Evolutionary conservation across 2,329 filamentous ascomycete species (phyloP).

Genomic region (Magnaporthiopsis incrustans): DNA sequence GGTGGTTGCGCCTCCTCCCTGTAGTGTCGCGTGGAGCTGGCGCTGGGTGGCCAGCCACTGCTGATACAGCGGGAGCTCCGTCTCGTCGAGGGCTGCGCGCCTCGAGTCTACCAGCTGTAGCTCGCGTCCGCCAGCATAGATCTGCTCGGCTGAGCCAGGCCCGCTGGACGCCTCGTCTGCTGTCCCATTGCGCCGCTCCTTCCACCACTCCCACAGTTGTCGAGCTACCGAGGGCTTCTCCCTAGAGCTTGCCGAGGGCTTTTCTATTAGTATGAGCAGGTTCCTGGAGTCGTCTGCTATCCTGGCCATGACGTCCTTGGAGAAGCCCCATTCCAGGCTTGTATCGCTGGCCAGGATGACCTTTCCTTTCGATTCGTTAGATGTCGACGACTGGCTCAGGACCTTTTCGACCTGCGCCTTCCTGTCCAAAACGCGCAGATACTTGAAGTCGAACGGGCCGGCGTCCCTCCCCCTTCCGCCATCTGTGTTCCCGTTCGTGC

Average conservation of each 20-base stretch:
- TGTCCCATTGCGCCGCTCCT: constrained; percentile 55
- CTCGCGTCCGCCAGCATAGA: constrained; percentile 55
- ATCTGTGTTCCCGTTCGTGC: constrained; percentile 35
- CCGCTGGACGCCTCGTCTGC: constrained; percentile 39
- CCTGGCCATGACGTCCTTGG: constrained; percentile 66
- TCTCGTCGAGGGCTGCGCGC: constrained; percentile 60
- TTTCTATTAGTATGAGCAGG: constrained; percentile 79
- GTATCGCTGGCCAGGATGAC: constrained; percentile 89
- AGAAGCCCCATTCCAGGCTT: constrained; percentile 92
- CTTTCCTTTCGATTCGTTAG: constrained; percentile 33
- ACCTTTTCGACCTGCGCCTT: constrained; percentile 72
- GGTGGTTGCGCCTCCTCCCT: constrained; percentile 55
- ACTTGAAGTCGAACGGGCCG: constrained; percentile 84
- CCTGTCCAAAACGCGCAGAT: constrained; percentile 75
- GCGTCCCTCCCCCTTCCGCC: constrained; percentile 43
- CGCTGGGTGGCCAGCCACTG: constrained; percentile 86
- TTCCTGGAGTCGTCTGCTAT: constrained; percentile 74
- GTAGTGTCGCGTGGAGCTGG: constrained; percentile 75
- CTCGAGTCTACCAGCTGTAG: constrained; percentile 54
- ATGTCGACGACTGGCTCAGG: constrained; percentile 29
- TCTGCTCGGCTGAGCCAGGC: constrained; percentile 38
- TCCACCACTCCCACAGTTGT: constrained; percentile 73
- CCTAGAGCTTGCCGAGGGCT: constrained; percentile 39
- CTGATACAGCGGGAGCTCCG: constrained; percentile 76
- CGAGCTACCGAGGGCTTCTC: constrained; percentile 55